phyloP scores from a whole-genome alignment of 306 rosid species.

The Astragalus glycyphyllos region DNA sequence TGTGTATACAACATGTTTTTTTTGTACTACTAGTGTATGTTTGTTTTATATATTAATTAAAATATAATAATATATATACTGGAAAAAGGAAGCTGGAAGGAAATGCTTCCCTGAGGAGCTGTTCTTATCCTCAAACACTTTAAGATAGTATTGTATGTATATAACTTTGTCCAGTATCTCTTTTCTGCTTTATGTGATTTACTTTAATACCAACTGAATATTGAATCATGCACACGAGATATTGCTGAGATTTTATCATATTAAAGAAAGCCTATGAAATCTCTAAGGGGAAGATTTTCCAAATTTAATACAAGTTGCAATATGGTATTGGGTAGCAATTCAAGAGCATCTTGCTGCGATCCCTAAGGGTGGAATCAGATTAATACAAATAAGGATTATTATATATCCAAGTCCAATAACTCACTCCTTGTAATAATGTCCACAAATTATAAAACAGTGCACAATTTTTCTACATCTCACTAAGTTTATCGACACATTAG shows the following conservation, averaged over 20 bases:
- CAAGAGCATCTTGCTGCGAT: too few species aligned
- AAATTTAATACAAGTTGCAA: slow-evolving; percentile 41
- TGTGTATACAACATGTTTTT: too few species aligned
- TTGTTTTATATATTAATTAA: too few species aligned
- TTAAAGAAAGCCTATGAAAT: slow-evolving; percentile 43
- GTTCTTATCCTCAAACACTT: slow-evolving; percentile 36
- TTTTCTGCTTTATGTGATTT: slow-evolving; percentile 24
- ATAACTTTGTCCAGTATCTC: slow-evolving; percentile 34
- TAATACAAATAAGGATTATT: too few species aligned
- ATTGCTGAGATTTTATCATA: slow-evolving; percentile 44
- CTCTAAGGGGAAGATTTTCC: slow-evolving; percentile 46
- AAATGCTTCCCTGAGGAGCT: slow-evolving; percentile 35
- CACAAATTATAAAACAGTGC: background rate
- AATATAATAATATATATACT: background rate
- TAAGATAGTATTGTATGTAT: background rate
- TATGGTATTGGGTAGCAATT: too few species aligned
- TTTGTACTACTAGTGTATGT: too few species aligned
- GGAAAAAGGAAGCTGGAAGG: slow-evolving; percentile 8
- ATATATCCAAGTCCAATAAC: too few species aligned
- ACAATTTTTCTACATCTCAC: background rate
- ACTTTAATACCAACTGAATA: slow-evolving; percentile 6
- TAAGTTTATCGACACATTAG: too few species aligned
- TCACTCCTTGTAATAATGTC: background rate
- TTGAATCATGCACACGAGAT: slow-evolving; percentile 37
- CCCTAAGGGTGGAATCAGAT: too few species aligned